Evolutionary conservation across 495 filamentous ascomycete species (phyloP).

Genomic region (Pyrenula aspistea): DNA sequence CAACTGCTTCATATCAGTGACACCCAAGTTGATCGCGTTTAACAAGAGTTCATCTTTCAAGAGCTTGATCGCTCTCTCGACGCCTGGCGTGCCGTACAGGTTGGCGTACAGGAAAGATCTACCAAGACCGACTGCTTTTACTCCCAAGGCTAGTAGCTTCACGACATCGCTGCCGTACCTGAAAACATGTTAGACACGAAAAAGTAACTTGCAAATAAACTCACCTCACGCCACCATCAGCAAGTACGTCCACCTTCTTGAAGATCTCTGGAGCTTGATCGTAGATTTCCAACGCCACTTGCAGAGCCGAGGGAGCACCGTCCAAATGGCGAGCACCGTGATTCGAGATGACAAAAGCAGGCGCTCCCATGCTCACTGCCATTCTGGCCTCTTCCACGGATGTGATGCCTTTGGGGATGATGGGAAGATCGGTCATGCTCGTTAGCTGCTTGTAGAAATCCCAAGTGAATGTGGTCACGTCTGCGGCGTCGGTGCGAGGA

Average conservation of each 20-base stretch:
- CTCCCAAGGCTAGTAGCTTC: constrained; percentile 24
- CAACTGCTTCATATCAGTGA: background rate
- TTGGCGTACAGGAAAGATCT: constrained; percentile 31
- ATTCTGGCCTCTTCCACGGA: constrained; percentile 25
- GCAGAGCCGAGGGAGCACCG: constrained; percentile 19
- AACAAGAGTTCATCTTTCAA: background rate
- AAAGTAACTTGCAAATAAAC: too few species aligned
- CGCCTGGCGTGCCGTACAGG: constrained; percentile 25
- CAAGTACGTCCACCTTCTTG: constrained; percentile 24
- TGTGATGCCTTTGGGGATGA: constrained; percentile 30
- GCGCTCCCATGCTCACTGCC: constrained; percentile 9
- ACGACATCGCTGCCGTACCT: constrained; percentile 31
- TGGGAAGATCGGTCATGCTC: constrained; percentile 22
- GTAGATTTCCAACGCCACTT: constrained; percentile 25
- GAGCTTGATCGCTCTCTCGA: constrained; percentile 5
- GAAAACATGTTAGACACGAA: too few species aligned
- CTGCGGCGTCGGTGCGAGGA: constrained; percentile 3
- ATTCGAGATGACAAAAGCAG: background rate
- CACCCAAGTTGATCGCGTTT: background rate
- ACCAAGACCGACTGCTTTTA: constrained; percentile 30
- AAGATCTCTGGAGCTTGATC: constrained; percentile 25
- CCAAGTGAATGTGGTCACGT: constrained; percentile 10
- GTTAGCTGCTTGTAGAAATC: constrained; percentile 14
- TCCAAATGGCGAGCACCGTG: constrained; percentile 1
- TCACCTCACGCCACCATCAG: constrained; percentile 33